Base-by-base conservation (phyloP, 768 basidiomycete species). In the Panellus pusillus region DNA sequence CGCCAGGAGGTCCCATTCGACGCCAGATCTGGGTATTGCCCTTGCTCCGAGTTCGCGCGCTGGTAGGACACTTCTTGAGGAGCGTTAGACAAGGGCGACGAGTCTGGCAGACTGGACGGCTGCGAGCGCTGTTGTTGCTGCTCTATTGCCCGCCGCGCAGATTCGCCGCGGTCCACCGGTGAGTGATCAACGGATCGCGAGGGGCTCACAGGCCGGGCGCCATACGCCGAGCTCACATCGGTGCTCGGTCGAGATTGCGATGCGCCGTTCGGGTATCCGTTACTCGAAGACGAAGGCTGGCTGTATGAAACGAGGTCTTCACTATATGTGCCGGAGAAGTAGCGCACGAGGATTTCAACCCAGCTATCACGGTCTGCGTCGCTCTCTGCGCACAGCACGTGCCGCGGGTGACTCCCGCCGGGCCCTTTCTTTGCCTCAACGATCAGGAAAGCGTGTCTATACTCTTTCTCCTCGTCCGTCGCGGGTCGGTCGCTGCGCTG, bases 381-480 rank as follows among this genome's bases (percentile, higher is more conserved):
- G 66, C 92, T 97, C 72, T 97, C 93, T 0, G 97, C 97, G 65
- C 97, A 98, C 4, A 99, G 76, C 37, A 99, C 95, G 66, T 98
- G 96, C 15, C 92, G 83, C 28, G 88, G 77, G 63, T 82, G 83
- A 44, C 82, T 78, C 15, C 84, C 86, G 31, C 81, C 80, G 2
- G 87, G 83, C 2, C 79, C 83, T 58, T 82, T 88, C 70, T 84
- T 90, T 17, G 84, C 84, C 69, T 97, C 95, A 56, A 98, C 93
- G 63, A 99, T 91, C 57, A 99, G 83, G 73, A 99, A 98, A 1
- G 97, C 97, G 66, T 99, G 97, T 19, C 94, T 84, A 61, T 97
- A 97, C 61, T 96, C 91, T 65, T 92, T 91, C 62, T 97, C 93
- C 48, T 94, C 93, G 56, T 89, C 87, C 1, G 78, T 72, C 39